Percentiles rank a stretch among this genome's conserved stretches.
Evolutionary conservation across 2,329 filamentous ascomycete genomes (phyloP).

Genomic region (Alternaria solani): DNA sequence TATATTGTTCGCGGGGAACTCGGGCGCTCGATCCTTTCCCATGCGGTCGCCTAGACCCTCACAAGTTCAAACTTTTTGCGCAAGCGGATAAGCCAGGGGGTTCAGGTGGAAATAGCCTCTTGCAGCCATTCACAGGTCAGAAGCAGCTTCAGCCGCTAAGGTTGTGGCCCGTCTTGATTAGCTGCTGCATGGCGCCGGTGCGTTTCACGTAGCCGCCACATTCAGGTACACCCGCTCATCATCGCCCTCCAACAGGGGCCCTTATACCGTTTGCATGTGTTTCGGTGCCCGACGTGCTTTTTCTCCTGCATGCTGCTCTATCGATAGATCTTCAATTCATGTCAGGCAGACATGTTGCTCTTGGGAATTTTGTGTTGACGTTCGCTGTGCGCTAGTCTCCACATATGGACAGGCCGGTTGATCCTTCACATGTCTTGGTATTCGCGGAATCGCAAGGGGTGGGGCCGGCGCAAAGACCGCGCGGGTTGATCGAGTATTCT

Average conservation of each 20-base stretch:
- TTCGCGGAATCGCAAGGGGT: constrained; percentile 10
- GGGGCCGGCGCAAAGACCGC: constrained; percentile 13
- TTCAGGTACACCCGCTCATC: constrained; percentile 17
- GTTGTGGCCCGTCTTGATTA: constrained; percentile 8
- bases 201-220: constrained; percentile 20
- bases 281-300: neutral
- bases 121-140: constrained; percentile 9
- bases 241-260: neutral
- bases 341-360: neutral
- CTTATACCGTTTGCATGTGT: constrained; percentile 5
- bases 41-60: constrained; percentile 2
- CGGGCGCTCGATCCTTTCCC: constrained; percentile 1
- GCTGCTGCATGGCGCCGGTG: constrained; percentile 10
- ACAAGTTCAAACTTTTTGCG: constrained; percentile 11
- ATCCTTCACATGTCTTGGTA: constrained; percentile 11
- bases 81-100: constrained; percentile 15
- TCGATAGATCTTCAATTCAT: neutral
- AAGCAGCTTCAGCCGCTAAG: constrained; percentile 4
- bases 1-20: constrained; percentile 11
- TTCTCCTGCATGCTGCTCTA: constrained; percentile 1
- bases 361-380: neutral
- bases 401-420: constrained; percentile 2
- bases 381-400: neutral
- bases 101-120: constrained; percentile 8
- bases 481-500: constrained; percentile 16